Evolutionary conservation across 2,329 filamentous ascomycete species (phyloP).

Genomic region (Colletotrichum liaoningense): DNA sequence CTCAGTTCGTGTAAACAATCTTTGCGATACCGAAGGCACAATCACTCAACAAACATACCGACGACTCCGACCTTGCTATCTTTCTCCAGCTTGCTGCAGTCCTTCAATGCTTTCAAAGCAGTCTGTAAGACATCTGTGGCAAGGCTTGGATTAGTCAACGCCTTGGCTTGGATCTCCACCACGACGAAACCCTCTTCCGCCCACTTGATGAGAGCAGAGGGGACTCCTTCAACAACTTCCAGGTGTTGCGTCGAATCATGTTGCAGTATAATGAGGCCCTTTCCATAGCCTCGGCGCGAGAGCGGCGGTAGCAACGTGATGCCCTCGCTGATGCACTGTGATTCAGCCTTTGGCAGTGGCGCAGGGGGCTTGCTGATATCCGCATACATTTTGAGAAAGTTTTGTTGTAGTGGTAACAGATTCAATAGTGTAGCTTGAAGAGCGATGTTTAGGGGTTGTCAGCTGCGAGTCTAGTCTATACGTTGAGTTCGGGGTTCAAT

Average conservation of each 20-base stretch:
- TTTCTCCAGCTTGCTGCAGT: not conserved
- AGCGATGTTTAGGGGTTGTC: not conserved
- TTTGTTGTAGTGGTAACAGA: not conserved
- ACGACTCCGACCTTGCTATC: not conserved
- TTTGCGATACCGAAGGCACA: not conserved
- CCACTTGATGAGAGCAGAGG: conserved; percentile 73
- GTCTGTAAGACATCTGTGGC: not conserved
- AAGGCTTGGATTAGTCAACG: not conserved
- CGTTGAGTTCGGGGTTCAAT: not conserved
- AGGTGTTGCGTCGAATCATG: not conserved
- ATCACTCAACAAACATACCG: not conserved
- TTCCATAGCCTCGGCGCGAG: not conserved
- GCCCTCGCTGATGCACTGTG: not conserved
- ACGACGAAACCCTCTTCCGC: conserved; percentile 77
- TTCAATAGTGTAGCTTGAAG: too few relatives aligned
- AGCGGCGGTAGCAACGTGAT: not conserved
- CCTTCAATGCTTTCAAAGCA: not conserved
- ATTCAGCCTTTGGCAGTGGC: not conserved
- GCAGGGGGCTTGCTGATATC: not conserved
- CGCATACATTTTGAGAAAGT: not conserved
- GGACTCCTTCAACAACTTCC: conserved; percentile 48
- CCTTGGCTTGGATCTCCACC: conserved; percentile 55
- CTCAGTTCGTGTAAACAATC: not conserved
- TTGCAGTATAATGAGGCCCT: not conserved
- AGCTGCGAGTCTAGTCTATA: not conserved